Conservation (phyloP, 108 stramenopile genomes). For the Bacterosira constricta region DNA sequence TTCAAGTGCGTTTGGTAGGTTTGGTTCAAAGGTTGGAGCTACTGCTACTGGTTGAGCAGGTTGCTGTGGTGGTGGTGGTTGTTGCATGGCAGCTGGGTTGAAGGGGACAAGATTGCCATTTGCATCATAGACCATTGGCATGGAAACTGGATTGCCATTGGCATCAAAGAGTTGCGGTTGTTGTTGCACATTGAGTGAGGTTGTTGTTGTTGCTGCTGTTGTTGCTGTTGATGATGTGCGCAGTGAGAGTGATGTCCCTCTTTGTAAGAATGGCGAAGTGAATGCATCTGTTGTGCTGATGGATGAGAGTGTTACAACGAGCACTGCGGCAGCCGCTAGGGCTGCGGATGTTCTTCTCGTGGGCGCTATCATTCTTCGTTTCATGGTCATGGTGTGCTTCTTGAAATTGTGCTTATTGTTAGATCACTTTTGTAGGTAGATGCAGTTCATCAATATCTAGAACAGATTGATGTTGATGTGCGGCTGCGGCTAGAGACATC, state of each 20-base stretch:
- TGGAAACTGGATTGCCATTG: slow-evolving; percentile 35
- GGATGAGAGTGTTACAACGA: neutral
- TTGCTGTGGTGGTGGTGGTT: slow-evolving; percentile 25
- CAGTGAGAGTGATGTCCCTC: no score
- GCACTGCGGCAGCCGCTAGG: neutral
- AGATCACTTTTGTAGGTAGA: no score
- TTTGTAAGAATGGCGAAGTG: no score
- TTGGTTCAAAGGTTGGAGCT: slow-evolving; percentile 11
- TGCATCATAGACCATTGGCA: slow-evolving; percentile 45
- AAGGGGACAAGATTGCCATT: slow-evolving; percentile 39
- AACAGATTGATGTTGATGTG: no score
- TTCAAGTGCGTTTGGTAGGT: slow-evolving; percentile 11
- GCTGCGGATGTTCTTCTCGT: neutral
- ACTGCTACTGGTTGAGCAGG: slow-evolving; percentile 21
- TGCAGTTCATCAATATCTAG: no score
- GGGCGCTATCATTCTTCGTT: no score
- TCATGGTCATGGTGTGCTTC: no score
- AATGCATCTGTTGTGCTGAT: neutral
- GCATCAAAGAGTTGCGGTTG: slow-evolving; percentile 37
- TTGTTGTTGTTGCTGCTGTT: slow-evolving; percentile 17
- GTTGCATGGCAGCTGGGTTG: slow-evolving; percentile 14
- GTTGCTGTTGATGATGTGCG: neutral
- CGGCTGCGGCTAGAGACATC: no score
- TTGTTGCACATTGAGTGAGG: no score
- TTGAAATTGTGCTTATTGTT: no score